Percentiles rank a stretch among this genome's conserved stretches.
phyloP scores from a whole-genome alignment of 2,329 filamentous ascomycete genomes.

The Aplosporella prunicola region DNA sequence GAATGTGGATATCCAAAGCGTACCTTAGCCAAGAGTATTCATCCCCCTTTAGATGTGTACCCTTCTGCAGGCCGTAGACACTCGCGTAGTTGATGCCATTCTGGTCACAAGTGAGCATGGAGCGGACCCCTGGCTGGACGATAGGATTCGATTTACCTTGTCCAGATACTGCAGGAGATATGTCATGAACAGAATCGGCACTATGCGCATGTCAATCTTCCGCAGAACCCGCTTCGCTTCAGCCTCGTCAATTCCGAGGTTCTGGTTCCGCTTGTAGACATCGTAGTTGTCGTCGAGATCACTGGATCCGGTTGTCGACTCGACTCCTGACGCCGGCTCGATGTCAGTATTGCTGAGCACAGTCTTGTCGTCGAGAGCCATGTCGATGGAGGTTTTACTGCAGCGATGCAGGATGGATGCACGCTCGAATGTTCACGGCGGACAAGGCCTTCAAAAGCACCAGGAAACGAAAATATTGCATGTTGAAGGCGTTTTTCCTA shows the following conservation, averaged over 20 bases:
- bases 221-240: slow-evolving; percentile 22
- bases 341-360: slow-evolving; percentile 3
- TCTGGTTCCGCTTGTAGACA: slow-evolving; percentile 21
- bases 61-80: slow-evolving; percentile 40
- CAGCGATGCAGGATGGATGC: background rate
- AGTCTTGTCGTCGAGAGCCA: slow-evolving; percentile 1
- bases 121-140: background rate
- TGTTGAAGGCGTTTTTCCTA: no score
- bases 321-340: background rate
- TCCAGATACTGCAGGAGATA: slow-evolving; percentile 35
- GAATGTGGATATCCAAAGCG: no score
- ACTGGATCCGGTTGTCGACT: slow-evolving; percentile 1
- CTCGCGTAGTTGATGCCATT: slow-evolving; percentile 44
- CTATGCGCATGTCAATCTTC: slow-evolving; percentile 23
- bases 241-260: slow-evolving; percentile 14
- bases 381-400: background rate
- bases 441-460: no score
- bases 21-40: slow-evolving; percentile 45
- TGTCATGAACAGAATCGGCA: slow-evolving; percentile 25
- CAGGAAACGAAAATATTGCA: no score
- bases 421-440: background rate
- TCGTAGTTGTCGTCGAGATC: slow-evolving; percentile 24
- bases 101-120: slow-evolving; percentile 4
- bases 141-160: slow-evolving; percentile 24
- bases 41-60: slow-evolving; percentile 39